Base-by-base conservation (phyloP, 2,329 filamentous ascomycete genomes). In the Aspergillaceae sp. region DNA sequence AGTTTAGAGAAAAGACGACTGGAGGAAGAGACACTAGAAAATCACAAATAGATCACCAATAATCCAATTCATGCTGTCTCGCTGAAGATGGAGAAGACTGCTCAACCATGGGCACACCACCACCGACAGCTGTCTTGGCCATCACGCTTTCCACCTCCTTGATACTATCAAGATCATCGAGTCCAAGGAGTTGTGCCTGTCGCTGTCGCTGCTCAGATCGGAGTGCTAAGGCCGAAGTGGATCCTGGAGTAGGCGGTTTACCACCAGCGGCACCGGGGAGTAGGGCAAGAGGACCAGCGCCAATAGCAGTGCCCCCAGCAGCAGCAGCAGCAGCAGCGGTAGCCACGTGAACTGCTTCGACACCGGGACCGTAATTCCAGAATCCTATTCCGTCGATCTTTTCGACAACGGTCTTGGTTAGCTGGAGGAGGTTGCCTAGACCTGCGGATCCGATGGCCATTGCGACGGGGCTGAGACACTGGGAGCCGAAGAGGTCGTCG, bases 321-420 rank as follows among this genome's bases (percentile, higher is more conserved):
- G 19, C 34, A 35, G 29, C 30, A 10, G 30, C 10, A 7, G 41
- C 43, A 3, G 45, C 36, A 5, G 28, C 11, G 4, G 36, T 36
- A 8, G 44, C 7, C 32, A 42, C 19, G 5, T 11, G 40, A 7
- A 36, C 11, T 9, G 33, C 33, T 4, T 43, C 45, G 3, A 38
- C 40, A 7, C 34, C 19, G 7, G 48, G 49, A 0, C 56, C 56
- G 11, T 47, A 40, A 35, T 64, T 66, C 41, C 48, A 56, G 40
- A 50, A 57, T 10, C 69, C 69, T 2, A 71, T 49, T 11, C 54
- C 57, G 45, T 72, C 67, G 19, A 70, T 66, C 9, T 61, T 63
- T 29, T 61, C 52, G 11, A 70, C 58, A 5, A 71, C 51, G 0
- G 47, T 52, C n/a, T 59, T 63, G 0, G 62, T 57, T 10, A 65